Conservation (phyloP, 208 protist genomes). For the Novymonas esmeraldas region DNA sequence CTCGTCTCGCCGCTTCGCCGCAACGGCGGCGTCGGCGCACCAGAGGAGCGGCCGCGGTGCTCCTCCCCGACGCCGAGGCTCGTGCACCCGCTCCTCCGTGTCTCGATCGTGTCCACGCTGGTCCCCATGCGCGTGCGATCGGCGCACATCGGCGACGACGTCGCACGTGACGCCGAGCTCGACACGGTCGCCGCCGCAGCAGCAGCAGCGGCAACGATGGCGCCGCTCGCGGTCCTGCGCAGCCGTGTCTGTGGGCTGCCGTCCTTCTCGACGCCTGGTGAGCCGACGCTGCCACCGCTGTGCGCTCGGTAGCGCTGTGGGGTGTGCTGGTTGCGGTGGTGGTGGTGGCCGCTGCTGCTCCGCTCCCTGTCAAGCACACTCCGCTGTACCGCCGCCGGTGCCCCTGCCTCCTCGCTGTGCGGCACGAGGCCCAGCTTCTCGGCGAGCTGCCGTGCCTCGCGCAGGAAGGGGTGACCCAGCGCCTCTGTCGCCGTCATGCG, state of each 20-base stretch:
- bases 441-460: slow-evolving; percentile 41
- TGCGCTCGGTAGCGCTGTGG: too few relatives aligned
- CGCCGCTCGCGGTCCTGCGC: not conserved
- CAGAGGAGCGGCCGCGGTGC: not conserved
- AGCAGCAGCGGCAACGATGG: not conserved
- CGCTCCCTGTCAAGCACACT: too few relatives aligned
- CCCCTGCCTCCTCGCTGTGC: slow-evolving; percentile 24
- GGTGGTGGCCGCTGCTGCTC: not conserved
- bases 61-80: not conserved
- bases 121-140: not conserved
- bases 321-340: too few relatives aligned
- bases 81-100: not conserved
- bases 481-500: slow-evolving; percentile 57
- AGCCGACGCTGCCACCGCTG: not conserved
- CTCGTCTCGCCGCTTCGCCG: not conserved
- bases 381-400: not conserved
- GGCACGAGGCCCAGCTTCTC: slow-evolving; percentile 65
- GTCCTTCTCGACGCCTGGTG: not conserved
- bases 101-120: not conserved
- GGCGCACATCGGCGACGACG: not conserved
- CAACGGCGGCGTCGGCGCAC: not conserved
- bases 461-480: slow-evolving; percentile 71
- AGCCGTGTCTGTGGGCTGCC: not conserved
- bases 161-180: not conserved
- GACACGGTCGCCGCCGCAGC: not conserved